Evolutionary conservation across 345 rosid species (phyloP), one percentile per base, ranked within the genome.

Genomic region (Corchorus olitorius): DNA sequence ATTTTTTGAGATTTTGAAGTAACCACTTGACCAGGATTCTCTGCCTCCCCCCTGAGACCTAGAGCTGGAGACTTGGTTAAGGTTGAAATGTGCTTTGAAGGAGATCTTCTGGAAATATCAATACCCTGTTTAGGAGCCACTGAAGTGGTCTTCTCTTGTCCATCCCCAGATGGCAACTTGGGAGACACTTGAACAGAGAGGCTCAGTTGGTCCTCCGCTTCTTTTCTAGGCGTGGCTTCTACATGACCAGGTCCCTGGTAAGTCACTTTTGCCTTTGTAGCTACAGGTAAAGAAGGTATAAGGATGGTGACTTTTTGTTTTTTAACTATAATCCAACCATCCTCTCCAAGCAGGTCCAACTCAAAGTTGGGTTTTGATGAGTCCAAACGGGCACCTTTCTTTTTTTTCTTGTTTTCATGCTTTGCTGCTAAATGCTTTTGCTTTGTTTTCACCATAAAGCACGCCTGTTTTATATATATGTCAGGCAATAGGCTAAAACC

Each of bases 281-380:
- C 73, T 3, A 35, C 19, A 35, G 86, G 85, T 46, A 84, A 83
- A 55, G 92, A 80, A 79, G 97, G 94, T 78, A 93, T 73, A 22
- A 88, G 78, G 86, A 93, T 87, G 70, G 88, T 83, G 75, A 93
- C 86, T 78, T 84, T 86, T 81, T 91, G 96, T 83, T 83, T 89
- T 74, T 89, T 91, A 80, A 93, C 93, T 17, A 91, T 73, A 6
- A 91, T 81, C 97, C 97, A 93, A 81, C 86, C 74, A 34, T 88
- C 96, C 73, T 87, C 91, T 54, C 75, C 88, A 60, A 39, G 73
- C 35, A 77, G 43, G 52, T 66, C 84, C 55, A 78, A 81, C 66
- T 82, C 81, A 69, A 65, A 56, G 19, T 79, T 77, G 15, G 81
- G 45, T 59, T 76, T 82, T 19, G 69, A 75, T 52, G 64, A 19